A percentile compares a stretch with the other conserved stretches of the same genome.
Evolutionary conservation across 2,329 filamentous ascomycete genomes (phyloP).

Genomic region (Fusarium sp.): DNA sequence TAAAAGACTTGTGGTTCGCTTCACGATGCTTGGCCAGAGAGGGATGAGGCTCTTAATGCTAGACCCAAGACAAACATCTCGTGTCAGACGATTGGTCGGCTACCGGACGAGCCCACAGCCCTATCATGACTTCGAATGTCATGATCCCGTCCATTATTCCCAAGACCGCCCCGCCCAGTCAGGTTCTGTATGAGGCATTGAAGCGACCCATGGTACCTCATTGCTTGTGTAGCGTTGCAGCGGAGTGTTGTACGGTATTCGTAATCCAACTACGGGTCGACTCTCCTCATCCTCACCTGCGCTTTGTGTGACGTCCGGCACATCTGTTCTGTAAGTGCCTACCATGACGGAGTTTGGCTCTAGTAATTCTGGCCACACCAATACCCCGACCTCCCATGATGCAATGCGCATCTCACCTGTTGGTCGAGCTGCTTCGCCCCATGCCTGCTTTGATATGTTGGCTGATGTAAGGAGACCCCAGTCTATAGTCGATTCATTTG

Average conservation of each 20-base stretch:
- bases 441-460: conserved; percentile 90
- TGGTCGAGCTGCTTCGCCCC: conserved; percentile 73
- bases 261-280: conserved; percentile 69
- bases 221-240: conserved; percentile 70
- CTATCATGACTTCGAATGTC: conserved; percentile 21
- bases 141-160: conserved; percentile 27
- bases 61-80: conserved; percentile 10
- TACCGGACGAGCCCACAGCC: neutral
- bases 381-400: conserved; percentile 85
- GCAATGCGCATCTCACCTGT: conserved; percentile 75
- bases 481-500: conserved; percentile 68
- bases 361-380: conserved; percentile 79
- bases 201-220: conserved; percentile 84
- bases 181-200: conserved; percentile 65
- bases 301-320: conserved; percentile 51
- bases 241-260: conserved; percentile 87
- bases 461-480: conserved; percentile 92
- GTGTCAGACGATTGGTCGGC: conserved; percentile 32
- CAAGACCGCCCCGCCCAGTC: conserved; percentile 68
- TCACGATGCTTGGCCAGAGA: conserved; percentile 13
- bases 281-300: conserved; percentile 38
- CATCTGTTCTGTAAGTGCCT: conserved; percentile 73
- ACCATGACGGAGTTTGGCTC: conserved; percentile 69
- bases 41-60: conserved; percentile 16
- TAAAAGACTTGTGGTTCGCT: conserved; percentile 14